phyloP scores from a whole-genome alignment of 352 stramenopile species.

The Globisporangium spinosum region DNA sequence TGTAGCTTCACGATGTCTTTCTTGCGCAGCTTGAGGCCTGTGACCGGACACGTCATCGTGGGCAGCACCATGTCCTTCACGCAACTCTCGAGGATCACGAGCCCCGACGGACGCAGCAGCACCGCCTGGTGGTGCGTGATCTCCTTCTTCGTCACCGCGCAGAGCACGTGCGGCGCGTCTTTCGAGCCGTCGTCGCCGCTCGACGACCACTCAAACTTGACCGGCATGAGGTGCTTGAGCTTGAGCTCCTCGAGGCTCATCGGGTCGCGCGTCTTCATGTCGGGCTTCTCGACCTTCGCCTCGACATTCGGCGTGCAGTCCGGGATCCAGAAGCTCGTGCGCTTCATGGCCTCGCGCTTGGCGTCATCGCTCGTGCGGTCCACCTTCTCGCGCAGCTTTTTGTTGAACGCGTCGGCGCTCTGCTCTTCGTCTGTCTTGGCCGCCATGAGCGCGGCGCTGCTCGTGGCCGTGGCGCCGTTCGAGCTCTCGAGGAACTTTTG shows the following conservation, averaged over 20 bases:
- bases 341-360: slow-evolving; percentile 75
- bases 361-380: slow-evolving; percentile 67
- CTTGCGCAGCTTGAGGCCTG: slow-evolving; percentile 80
- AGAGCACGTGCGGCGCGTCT: slow-evolving; percentile 46
- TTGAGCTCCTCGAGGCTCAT: slow-evolving; percentile 85
- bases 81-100: slow-evolving; percentile 77
- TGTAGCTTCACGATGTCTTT: slow-evolving; percentile 84
- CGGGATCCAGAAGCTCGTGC: slow-evolving; percentile 85
- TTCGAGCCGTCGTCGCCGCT: slow-evolving; percentile 21
- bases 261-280: slow-evolving; percentile 73
- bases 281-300: slow-evolving; percentile 44
- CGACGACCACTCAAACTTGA: slow-evolving; percentile 78
- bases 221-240: slow-evolving; percentile 85
- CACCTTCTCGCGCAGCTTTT: slow-evolving; percentile 72
- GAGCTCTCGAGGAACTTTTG: slow-evolving; percentile 46
- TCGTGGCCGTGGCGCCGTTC: slow-evolving; percentile 15
- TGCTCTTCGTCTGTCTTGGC: slow-evolving; percentile 2
- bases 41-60: slow-evolving; percentile 82
- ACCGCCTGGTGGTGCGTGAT: slow-evolving; percentile 78
- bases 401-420: slow-evolving; percentile 13
- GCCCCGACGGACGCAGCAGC: slow-evolving; percentile 71
- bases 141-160: slow-evolving; percentile 79
- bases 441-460: slow-evolving; percentile 7
- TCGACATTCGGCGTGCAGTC: slow-evolving; percentile 71
- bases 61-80: slow-evolving; percentile 82